Percentiles rank a stretch among this genome's conserved stretches.
Conservation (phyloP, 2,329 filamentous ascomycete genomes). For the Simplicillium sp. region DNA sequence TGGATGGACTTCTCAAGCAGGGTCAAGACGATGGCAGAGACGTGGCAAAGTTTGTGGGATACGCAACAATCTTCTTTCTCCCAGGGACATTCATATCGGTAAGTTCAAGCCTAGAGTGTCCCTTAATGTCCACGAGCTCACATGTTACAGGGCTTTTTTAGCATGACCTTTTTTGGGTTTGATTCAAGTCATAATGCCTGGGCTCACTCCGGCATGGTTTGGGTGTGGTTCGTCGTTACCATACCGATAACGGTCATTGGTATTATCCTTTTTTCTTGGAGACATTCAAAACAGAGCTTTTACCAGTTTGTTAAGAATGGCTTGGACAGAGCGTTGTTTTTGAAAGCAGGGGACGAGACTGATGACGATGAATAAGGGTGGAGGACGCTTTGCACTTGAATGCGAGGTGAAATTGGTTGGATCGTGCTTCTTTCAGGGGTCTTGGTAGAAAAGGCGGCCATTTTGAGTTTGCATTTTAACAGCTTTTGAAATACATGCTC, state of each 20-base stretch:
- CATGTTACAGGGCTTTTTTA: background rate
- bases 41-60: background rate
- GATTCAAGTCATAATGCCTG: background rate
- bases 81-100: background rate
- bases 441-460: too few species aligned
- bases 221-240: background rate
- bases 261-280: background rate
- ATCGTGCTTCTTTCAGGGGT: too few species aligned
- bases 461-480: too few species aligned
- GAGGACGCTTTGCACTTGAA: too few species aligned
- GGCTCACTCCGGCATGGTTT: background rate
- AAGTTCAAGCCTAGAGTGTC: too few species aligned
- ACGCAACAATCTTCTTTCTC: background rate
- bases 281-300: background rate
- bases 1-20: background rate
- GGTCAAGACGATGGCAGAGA: background rate
- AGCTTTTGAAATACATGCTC: too few species aligned
- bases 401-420: too few species aligned
- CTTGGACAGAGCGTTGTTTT: too few species aligned
- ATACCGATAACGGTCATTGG: background rate
- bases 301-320: too few species aligned
- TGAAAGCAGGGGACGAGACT: too few species aligned
- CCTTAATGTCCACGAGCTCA: too few species aligned
- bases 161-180: background rate
- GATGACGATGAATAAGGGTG: too few species aligned